These are phyloP conservation scores for Teratosphaeriaceae sp. DNA, from an alignment of 2,329 filamentous ascomycete genomes.

Conservation along the genomic window DNA sequence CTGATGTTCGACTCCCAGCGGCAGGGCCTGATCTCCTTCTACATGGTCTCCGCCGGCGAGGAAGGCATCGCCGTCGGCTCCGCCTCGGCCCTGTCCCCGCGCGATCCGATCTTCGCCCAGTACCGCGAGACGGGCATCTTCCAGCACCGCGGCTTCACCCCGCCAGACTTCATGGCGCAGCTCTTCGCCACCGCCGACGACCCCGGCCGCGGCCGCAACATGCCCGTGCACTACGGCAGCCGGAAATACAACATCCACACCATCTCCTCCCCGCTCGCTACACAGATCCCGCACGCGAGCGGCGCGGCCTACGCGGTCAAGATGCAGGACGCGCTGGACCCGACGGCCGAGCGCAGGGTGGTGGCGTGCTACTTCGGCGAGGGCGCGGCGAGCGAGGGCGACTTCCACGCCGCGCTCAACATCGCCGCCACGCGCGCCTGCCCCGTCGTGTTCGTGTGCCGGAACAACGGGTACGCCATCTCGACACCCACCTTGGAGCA, in stretches of 20 bases:
- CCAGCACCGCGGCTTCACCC: slow-evolving; percentile 76
- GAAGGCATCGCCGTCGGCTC: slow-evolving; percentile 91
- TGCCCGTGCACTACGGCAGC: slow-evolving; percentile 96
- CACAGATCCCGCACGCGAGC: slow-evolving; percentile 81
- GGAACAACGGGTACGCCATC: slow-evolving; percentile 91
- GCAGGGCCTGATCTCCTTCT: slow-evolving; percentile 90
- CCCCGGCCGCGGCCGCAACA: slow-evolving; percentile 75
- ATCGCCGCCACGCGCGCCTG: slow-evolving; percentile 85
- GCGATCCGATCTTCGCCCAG: slow-evolving; percentile 88
- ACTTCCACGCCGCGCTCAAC: slow-evolving; percentile 87
- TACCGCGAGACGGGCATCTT: slow-evolving; percentile 93
- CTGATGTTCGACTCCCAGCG: slow-evolving; percentile 98
- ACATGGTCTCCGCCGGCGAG: slow-evolving; percentile 92
- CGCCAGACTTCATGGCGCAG: slow-evolving; percentile 91
- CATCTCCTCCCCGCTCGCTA: slow-evolving; percentile 78
- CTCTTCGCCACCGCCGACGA: slow-evolving; percentile 85
- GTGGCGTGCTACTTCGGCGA: slow-evolving; percentile 86
- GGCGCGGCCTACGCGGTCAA: slow-evolving; percentile 86
- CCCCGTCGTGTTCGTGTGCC: slow-evolving; percentile 81
- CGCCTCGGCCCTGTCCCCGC: slow-evolving; percentile 71
- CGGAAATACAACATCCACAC: slow-evolving; percentile 80
- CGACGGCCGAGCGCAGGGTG: slow-evolving; percentile 59
- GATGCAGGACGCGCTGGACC: slow-evolving; percentile 67
- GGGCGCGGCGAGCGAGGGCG: slow-evolving; percentile 82
- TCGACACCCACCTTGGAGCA: slow-evolving; percentile 85